Evolutionary conservation across 2,329 filamentous ascomycete species (phyloP), one percentile per base, ranked within the genome.

Genomic region (Chaetomiaceae sp.): DNA sequence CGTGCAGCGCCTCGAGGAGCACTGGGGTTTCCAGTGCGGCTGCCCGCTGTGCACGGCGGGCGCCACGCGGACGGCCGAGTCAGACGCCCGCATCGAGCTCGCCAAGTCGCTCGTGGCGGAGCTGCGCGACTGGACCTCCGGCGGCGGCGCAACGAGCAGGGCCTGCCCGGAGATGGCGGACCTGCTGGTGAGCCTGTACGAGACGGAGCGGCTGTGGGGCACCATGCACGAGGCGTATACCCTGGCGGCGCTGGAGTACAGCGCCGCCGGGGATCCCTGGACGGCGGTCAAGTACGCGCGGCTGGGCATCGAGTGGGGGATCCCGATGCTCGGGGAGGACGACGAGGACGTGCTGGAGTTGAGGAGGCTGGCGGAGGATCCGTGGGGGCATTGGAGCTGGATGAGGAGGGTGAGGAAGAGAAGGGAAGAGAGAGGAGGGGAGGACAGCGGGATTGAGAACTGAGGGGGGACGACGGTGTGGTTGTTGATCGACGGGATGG

Each of bases 21-120:
- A 56, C 6, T 72, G 69, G 69, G 64, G 65, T 36, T 71, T 71
- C 55, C 47, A 59, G 17, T 72, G 69, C 58, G 55, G 60, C 22
- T 72, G 69, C 58, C 58, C 64, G 45, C 50, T 58, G 22, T 72
- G 69, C 59, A 59, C 54, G n/a, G 57, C 62, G 42, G 56, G 57
- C 8, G 19, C 45, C 10, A 47, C 56, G 11, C 49, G 61, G 38
- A 42, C 55, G 2, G 50, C 43, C 4, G 66, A 61, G 3, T 70
- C 68, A 19, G 68, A 72, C 55, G 52, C 49, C 15, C 62, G 68
- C 30, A 62, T 72, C 41, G 42, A 34, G 15, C 63, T 66, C 60
- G 67, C 70, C 39, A 47, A 34, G 8, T 43, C 55, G 43, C 50
- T 66, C 37, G 56, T 55, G 34, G 37, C 27, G 15, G 61, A 67